Conservation (phyloP, 345 rosid species). For the Salix brachista region DNA sequence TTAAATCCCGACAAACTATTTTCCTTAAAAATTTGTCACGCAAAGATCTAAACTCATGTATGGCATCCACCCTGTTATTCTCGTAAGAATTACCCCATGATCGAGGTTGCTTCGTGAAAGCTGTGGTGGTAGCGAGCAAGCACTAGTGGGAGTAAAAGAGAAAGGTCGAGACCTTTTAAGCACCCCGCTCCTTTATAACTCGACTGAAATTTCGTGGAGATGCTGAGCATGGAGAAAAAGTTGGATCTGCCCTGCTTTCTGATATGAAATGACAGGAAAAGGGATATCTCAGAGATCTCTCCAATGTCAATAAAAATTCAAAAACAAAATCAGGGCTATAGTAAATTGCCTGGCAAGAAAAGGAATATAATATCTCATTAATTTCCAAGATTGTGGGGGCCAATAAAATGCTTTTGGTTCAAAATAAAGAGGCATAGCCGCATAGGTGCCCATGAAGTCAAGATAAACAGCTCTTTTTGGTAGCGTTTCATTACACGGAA, state of each 20-base stretch:
- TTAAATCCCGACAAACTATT: too few relatives aligned
- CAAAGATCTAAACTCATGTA: too few relatives aligned
- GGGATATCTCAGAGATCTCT: background rate
- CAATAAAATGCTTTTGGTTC: background rate
- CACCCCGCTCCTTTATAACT: background rate
- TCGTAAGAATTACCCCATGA: background rate
- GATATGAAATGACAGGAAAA: background rate
- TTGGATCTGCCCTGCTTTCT: background rate
- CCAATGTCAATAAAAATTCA: background rate
- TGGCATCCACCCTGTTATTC: background rate
- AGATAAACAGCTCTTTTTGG: background rate
- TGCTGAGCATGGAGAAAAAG: background rate
- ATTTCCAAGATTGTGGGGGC: background rate
- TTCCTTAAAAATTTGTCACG: too few relatives aligned
- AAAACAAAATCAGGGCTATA: background rate
- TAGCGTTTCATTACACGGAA: too few relatives aligned
- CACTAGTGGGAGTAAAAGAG: background rate
- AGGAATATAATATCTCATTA: background rate
- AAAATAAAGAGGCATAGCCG: conserved; percentile 17
- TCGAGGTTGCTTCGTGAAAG: conserved; percentile 2
- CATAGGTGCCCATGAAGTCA: background rate
- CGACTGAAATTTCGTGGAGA: conserved; percentile 19
- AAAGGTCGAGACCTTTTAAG: background rate
- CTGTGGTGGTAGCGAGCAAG: background rate
- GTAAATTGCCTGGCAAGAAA: background rate